Conservation (phyloP, 306 rosid genomes). For the Astragalus membranaceus region DNA sequence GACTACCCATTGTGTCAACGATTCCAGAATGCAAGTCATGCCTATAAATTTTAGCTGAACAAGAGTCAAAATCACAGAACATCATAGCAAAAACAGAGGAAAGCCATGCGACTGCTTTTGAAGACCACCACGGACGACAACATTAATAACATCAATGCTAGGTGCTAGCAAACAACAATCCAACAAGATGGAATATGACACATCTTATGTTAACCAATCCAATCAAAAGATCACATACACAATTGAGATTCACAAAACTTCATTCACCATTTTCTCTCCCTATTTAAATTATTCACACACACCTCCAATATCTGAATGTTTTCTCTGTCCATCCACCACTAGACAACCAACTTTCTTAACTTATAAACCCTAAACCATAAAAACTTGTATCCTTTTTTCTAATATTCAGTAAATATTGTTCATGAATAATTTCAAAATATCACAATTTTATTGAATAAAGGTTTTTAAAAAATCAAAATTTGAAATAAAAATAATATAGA, state of each 20-base stretch:
- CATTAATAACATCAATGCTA: not conserved
- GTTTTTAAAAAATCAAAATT: not conserved
- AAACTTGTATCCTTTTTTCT: not conserved
- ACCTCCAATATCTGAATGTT: not conserved
- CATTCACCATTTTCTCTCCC: not conserved
- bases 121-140: not conserved
- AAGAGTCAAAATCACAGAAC: slow-evolving; percentile 9
- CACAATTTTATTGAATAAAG: not conserved
- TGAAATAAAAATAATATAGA: not conserved
- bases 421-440: not conserved
- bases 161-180: not conserved
- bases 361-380: not conserved
- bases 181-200: not conserved
- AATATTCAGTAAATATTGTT: not conserved
- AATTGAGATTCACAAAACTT: not conserved
- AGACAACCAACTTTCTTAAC: not conserved
- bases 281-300: not conserved
- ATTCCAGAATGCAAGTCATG: slow-evolving; percentile 67
- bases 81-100: not conserved
- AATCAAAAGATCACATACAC: not conserved
- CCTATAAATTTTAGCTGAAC: slow-evolving; percentile 32
- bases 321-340: not conserved
- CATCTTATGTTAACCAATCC: not conserved
- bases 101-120: not conserved
- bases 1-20: slow-evolving; percentile 49